These are phyloP conservation scores for Colletotrichum zoysiae DNA, from an alignment of 2,329 filamentous ascomycete species.

Conservation along the genomic window DNA sequence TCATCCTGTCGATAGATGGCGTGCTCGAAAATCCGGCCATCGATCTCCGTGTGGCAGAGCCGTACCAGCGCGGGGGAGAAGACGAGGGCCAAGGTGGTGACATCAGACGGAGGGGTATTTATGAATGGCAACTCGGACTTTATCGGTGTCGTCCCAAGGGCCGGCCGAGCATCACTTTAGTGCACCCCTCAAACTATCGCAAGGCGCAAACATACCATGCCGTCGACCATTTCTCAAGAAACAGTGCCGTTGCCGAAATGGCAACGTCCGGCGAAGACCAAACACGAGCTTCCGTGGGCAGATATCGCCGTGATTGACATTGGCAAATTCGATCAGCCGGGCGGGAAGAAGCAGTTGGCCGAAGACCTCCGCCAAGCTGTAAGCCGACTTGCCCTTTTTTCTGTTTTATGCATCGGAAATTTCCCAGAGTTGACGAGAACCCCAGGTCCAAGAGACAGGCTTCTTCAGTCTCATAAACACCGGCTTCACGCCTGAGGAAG, in stretches of 20 bases:
- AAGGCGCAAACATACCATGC: slow-evolving; percentile 23
- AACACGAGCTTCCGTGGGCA: slow-evolving; percentile 56
- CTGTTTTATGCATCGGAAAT: too few species aligned
- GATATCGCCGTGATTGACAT: slow-evolving; percentile 67
- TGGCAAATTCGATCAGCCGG: slow-evolving; percentile 60
- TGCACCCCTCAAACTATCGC: background rate
- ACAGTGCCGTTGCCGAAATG: slow-evolving; percentile 43
- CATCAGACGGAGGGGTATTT: slow-evolving; percentile 35
- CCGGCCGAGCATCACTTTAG: too few species aligned
- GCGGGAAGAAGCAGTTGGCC: slow-evolving; percentile 63
- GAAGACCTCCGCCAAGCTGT: slow-evolving; percentile 66
- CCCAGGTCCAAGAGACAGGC: slow-evolving; percentile 51
- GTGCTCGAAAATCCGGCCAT: slow-evolving; percentile 32
- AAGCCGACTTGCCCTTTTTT: background rate
- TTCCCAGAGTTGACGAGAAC: background rate
- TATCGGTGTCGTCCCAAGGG: background rate
- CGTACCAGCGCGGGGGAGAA: slow-evolving; percentile 9
- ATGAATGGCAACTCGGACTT: background rate
- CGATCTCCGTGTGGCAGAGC: slow-evolving; percentile 8
- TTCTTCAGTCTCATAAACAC: slow-evolving; percentile 69
- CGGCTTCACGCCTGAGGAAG: slow-evolving; percentile 63
- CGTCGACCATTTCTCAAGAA: slow-evolving; percentile 31
- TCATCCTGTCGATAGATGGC: slow-evolving; percentile 36
- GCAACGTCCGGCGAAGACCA: slow-evolving; percentile 48
- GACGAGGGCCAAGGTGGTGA: background rate